Percentiles rank a stretch among this genome's conserved stretches.
Evolutionary conservation across 306 rosid genomes (phyloP).

Genomic region (Fragaria ananassa): DNA sequence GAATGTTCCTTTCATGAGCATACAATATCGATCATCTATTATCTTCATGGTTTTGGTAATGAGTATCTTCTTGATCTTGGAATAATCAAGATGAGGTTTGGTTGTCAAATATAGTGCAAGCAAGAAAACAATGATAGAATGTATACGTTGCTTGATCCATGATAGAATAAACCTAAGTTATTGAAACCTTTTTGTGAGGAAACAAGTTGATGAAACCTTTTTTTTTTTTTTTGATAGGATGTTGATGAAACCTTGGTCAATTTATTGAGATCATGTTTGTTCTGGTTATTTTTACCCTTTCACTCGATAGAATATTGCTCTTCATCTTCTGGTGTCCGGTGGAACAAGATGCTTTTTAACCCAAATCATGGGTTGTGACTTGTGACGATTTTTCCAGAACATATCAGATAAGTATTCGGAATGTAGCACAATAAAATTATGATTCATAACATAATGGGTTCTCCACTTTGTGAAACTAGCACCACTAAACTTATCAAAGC

Average conservation of each 20-base stretch:
- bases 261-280: not conserved
- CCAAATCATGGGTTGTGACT: slow-evolving; percentile 14
- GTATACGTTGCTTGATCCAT: slow-evolving; percentile 2
- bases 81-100: not conserved
- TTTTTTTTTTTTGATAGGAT: too few relatives aligned
- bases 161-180: not conserved
- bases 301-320: not conserved
- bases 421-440: not conserved
- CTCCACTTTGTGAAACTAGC: not conserved
- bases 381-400: not conserved
- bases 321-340: not conserved
- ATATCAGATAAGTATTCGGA: not conserved
- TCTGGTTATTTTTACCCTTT: not conserved
- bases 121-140: not conserved
- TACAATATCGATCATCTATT: not conserved
- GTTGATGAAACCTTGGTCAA: not conserved
- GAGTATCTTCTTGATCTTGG: not conserved
- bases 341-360: not conserved
- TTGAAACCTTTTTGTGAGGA: not conserved
- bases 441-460: not conserved
- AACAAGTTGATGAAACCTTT: too few relatives aligned
- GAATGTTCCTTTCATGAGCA: not conserved
- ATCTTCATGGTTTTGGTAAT: not conserved
- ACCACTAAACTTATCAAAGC: not conserved
- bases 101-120: not conserved